A percentile compares a stretch with the other conserved stretches of the same genome.
phyloP scores from a whole-genome alignment of 2,329 filamentous ascomycete genomes.

The Colletotrichum sansevieriae region DNA sequence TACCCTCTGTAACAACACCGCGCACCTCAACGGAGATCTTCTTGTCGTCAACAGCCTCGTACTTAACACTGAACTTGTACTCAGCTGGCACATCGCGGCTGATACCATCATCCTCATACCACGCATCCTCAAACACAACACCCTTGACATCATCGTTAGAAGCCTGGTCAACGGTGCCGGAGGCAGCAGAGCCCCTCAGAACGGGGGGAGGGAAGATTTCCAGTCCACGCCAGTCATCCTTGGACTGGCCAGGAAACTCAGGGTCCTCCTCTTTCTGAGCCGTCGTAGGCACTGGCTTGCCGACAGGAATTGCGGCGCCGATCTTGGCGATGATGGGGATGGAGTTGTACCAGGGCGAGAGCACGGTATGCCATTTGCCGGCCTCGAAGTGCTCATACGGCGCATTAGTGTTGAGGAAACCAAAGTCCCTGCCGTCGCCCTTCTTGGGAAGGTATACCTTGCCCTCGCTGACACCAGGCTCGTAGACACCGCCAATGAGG shows the following conservation, averaged over 20 bases:
- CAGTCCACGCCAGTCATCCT: constrained; percentile 57
- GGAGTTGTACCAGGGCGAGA: constrained; percentile 57
- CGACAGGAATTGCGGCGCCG: constrained; percentile 55
- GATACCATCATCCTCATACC: constrained; percentile 57
- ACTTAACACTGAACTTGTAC: constrained; percentile 30
- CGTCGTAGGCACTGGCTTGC: constrained; percentile 52
- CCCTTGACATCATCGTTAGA: constrained; percentile 20
- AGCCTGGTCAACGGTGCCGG: constrained; percentile 17
- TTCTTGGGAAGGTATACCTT: constrained; percentile 72
- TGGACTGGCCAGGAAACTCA: constrained; percentile 54
- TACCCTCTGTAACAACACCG: constrained; percentile 2
- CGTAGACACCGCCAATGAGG: constrained; percentile 76
- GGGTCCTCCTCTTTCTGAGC: constrained; percentile 51
- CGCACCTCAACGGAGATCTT: constrained; percentile 12
- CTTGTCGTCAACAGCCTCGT: constrained; percentile 14
- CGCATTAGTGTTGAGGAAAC: constrained; percentile 73
- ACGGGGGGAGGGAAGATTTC: constrained; percentile 57
- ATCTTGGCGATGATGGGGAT: constrained; percentile 57
- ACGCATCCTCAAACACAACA: constrained; percentile 48
- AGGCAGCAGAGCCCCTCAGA: constrained; percentile 25
- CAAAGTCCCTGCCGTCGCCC: constrained; percentile 62
- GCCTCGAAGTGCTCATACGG: constrained; percentile 69
- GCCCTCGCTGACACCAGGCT: constrained; percentile 66
- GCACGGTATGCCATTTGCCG: constrained; percentile 56
- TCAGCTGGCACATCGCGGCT: constrained; percentile 32